Base-by-base conservation (phyloP, 2,329 filamentous ascomycete genomes). In the Sclerotinia glacialis region DNA sequence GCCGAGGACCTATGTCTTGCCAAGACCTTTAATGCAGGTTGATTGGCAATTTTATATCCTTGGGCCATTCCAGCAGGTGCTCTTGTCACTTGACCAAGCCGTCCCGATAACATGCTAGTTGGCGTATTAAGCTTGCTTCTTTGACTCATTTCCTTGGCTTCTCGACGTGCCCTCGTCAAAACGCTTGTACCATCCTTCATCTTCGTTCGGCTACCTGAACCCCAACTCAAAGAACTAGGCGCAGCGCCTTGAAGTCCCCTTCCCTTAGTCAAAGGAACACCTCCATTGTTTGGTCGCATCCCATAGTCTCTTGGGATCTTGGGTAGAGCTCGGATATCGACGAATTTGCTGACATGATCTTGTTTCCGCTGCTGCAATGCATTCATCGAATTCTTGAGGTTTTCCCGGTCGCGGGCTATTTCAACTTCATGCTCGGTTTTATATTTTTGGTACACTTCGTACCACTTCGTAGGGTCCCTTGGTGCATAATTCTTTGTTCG, bases 401-500 rank as follows among this genome's bases (percentile, higher is more conserved):
- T 81, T 67, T 82, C 83, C 67, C 86, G 83, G 70, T 89, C 87
- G 28, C 81, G 80, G 5, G 81, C 80, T 9, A 89, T 81, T 63
- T 85, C 81, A 62, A 82, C 79, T 44, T 85, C 80, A 47, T 87
- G 83, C 69, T 88, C 81, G 52, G 80, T 81, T 70, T 85, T 83
- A 74, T 93, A 88, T 69, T 87, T 86, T 70, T 83, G 80, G 79
- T 96, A 97, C 18, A 96, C 83, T 65, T 89, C 86, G 75, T 89
- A 86, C 93, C 93, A 97, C 68, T 86, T 87, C 46, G 81, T 81
- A 0, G 89, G 86, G 69, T 91, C 83, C 65, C 83, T 82, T 0
- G 91, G 90, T 31, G 86, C 80, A 71, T 88, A 85, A 34, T 86
- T 84, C 74, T 89, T 86, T 55, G 80, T 79, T 52, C 87, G 81